These are phyloP conservation scores for Mucor sp. DNA, from an alignment of 371 early-diverging fungal genomes.

Conservation along the genomic window DNA sequence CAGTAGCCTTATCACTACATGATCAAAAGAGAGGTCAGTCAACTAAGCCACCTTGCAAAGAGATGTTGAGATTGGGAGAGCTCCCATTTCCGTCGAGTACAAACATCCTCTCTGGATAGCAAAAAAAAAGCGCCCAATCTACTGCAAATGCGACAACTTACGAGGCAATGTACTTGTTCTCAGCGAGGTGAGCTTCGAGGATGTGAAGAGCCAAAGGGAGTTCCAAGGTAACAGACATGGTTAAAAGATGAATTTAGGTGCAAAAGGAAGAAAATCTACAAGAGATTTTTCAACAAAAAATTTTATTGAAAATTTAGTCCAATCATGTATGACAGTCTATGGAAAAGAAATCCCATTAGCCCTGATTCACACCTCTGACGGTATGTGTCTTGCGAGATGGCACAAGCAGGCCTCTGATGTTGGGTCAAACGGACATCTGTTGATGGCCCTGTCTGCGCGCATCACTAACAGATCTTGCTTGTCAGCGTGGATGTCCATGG, in stretches of 20 bases:
- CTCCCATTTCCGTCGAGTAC: background rate
- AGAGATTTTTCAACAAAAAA: background rate
- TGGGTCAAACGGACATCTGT: no score
- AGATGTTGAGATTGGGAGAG: background rate
- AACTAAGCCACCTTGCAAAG: conserved; percentile 17
- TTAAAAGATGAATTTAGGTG: conserved; percentile 15
- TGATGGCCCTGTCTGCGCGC: no score
- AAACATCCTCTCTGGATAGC: no score
- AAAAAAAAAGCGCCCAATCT: background rate
- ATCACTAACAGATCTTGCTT: no score
- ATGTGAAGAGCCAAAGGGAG: conserved; percentile 60
- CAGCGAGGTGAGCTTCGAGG: conserved; percentile 77
- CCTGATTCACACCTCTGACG: background rate
- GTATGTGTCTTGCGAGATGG: background rate
- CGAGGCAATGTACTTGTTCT: conserved; percentile 74
- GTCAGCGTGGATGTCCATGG: no score
- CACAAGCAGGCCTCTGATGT: background rate
- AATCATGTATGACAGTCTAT: conserved; percentile 1
- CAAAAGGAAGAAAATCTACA: conserved; percentile 16
- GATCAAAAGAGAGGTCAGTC: background rate
- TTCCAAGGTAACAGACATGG: conserved; percentile 65
- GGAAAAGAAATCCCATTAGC: background rate
- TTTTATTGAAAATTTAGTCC: background rate
- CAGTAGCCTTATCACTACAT: conserved; percentile 33
- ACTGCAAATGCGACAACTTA: conserved; percentile 29